Evolutionary conservation across 768 basidiomycete species (phyloP).

Genomic region (Suillus discolor): DNA sequence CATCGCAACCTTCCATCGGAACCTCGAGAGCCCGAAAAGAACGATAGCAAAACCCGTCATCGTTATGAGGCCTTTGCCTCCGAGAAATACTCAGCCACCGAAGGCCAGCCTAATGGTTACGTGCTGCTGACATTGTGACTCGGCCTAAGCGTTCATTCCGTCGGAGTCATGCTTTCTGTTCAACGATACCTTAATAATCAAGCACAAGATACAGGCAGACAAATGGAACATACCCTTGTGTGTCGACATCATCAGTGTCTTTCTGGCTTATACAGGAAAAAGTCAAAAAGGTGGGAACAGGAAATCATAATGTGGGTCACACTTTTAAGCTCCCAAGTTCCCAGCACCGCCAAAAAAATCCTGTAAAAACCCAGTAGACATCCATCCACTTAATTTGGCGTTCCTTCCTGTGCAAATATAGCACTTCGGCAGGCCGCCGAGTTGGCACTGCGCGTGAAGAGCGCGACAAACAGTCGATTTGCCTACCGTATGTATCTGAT

Average conservation of each 20-base stretch:
- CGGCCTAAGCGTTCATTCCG: not conserved
- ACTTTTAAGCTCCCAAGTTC: not conserved
- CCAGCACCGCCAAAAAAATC: not conserved
- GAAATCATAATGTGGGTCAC: too few species aligned
- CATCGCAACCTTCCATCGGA: not conserved
- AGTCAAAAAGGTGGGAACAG: too few species aligned
- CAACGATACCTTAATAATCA: not conserved
- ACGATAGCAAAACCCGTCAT: too few species aligned
- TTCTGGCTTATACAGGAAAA: not conserved
- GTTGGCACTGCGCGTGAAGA: not conserved
- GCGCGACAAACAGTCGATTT: not conserved
- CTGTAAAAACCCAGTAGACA: not conserved
- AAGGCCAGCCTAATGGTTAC: not conserved
- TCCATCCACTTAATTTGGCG: not conserved
- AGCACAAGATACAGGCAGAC: not conserved
- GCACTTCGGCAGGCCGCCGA: not conserved
- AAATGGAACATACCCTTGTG: not conserved
- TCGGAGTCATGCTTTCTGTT: not conserved
- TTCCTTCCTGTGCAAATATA: not conserved
- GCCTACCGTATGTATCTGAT: not conserved
- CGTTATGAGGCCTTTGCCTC: not conserved
- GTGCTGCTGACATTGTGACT: not conserved
- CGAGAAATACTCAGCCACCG: not conserved
- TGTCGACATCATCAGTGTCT: too few species aligned
- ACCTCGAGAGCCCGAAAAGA: not conserved